These are phyloP conservation scores for Termitomyces sp. DNA, from an alignment of 768 basidiomycete genomes.

Conservation along the genomic window DNA sequence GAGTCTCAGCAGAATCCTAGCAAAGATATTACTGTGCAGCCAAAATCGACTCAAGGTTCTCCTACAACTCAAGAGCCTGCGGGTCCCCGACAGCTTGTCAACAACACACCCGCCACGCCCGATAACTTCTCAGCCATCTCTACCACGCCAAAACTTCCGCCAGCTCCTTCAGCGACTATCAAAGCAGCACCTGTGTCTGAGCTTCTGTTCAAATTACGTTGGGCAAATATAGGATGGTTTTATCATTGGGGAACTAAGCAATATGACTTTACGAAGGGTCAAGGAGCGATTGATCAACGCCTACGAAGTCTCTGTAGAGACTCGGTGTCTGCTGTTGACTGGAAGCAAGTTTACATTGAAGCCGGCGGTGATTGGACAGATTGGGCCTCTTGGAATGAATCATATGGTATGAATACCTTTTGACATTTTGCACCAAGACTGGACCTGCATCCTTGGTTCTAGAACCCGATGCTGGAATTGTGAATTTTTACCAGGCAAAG, in stretches of 20 bases:
- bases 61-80: constrained; percentile 17
- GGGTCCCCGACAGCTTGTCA: constrained; percentile 62
- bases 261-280: constrained; percentile 80
- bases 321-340: constrained; percentile 60
- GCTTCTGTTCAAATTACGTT: constrained; percentile 75
- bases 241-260: constrained; percentile 98
- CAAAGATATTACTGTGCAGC: constrained; percentile 32
- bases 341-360: constrained; percentile 56
- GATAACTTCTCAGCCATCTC: constrained; percentile 49
- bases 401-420: constrained; percentile 55
- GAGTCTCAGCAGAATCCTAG: constrained; percentile 23
- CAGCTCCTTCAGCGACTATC: constrained; percentile 58
- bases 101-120: constrained; percentile 63
- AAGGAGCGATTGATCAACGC: constrained; percentile 52
- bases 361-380: constrained; percentile 47
- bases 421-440: not conserved
- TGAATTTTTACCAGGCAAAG: constrained; percentile 90
- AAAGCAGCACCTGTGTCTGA: constrained; percentile 42
- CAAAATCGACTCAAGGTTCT: constrained; percentile 33
- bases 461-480: constrained; percentile 96
- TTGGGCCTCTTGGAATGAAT: constrained; percentile 71
- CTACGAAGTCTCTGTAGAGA: constrained; percentile 54
- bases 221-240: constrained; percentile 94
- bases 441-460: not conserved
- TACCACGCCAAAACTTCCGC: constrained; percentile 51